phyloP scores from a whole-genome alignment of 768 basidiomycete genomes.

The Lanmaoa pseudosensibilis region DNA sequence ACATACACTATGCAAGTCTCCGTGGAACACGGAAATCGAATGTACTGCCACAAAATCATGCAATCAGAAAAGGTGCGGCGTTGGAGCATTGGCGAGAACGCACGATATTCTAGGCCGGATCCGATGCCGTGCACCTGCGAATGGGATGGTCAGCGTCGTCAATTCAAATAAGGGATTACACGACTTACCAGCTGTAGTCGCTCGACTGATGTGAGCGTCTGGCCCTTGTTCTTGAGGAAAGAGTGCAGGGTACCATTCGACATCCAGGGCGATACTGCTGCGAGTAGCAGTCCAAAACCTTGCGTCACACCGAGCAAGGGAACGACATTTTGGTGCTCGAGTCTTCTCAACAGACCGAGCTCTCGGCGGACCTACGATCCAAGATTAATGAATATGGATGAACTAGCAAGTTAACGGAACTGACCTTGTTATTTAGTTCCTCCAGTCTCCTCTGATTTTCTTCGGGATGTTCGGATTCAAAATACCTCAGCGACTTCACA shows the following conservation, averaged over 20 bases:
- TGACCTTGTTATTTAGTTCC: no score
- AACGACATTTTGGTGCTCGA: slow-evolving; percentile 1
- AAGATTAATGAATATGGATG: not conserved
- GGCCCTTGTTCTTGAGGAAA: not conserved
- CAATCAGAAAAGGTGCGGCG: not conserved
- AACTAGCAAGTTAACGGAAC: no score
- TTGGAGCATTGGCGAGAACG: not conserved
- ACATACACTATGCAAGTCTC: slow-evolving; percentile 1
- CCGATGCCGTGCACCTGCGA: not conserved
- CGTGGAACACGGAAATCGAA: not conserved
- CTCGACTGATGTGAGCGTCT: not conserved
- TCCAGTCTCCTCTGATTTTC: no score
- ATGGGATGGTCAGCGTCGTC: not conserved
- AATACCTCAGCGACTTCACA: no score
- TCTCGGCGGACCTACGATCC: not conserved
- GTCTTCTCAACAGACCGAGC: slow-evolving; percentile 1
- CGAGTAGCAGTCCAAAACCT: not conserved
- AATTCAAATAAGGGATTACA: not conserved
- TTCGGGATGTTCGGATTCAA: no score
- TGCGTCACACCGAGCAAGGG: not conserved
- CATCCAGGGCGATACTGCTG: slow-evolving; percentile 3
- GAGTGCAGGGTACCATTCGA: not conserved
- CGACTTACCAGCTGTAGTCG: not conserved
- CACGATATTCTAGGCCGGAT: not conserved
- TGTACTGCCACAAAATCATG: not conserved